These are phyloP conservation scores for Pterothamnion heteromorphum DNA, from an alignment of 31 red algal species.

Conservation along the genomic window DNA sequence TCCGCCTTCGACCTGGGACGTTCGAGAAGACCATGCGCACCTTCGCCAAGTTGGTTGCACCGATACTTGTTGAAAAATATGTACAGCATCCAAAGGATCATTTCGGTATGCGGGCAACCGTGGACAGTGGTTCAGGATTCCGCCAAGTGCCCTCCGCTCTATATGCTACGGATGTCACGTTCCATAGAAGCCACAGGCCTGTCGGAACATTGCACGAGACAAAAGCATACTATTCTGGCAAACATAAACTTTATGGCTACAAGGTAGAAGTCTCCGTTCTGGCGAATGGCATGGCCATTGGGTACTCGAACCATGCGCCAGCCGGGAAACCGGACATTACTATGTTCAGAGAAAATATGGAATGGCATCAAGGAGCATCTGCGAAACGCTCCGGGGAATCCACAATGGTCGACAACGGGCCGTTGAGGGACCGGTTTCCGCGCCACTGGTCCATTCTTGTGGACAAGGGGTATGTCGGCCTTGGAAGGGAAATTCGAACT, in stretches of 20 bases:
- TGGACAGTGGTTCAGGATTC: too few relatives aligned
- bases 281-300: background rate
- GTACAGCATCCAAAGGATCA: too few relatives aligned
- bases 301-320: background rate
- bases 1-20: too few relatives aligned
- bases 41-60: too few relatives aligned
- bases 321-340: background rate
- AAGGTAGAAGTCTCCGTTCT: background rate
- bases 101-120: too few relatives aligned
- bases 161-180: background rate
- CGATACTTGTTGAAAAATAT: too few relatives aligned
- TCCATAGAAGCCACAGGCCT: background rate
- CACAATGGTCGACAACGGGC: background rate
- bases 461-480: background rate
- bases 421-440: background rate
- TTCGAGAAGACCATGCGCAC: too few relatives aligned
- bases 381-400: background rate
- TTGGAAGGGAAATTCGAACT: background rate
- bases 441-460: background rate
- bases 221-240: background rate
- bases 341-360: background rate
- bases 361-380: background rate
- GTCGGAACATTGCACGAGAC: background rate
- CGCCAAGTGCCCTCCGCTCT: too few relatives aligned
- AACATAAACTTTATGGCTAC: constrained; percentile 21